Conservation (phyloP, 2,329 filamentous ascomycete species). For the Cytospora piceae region DNA sequence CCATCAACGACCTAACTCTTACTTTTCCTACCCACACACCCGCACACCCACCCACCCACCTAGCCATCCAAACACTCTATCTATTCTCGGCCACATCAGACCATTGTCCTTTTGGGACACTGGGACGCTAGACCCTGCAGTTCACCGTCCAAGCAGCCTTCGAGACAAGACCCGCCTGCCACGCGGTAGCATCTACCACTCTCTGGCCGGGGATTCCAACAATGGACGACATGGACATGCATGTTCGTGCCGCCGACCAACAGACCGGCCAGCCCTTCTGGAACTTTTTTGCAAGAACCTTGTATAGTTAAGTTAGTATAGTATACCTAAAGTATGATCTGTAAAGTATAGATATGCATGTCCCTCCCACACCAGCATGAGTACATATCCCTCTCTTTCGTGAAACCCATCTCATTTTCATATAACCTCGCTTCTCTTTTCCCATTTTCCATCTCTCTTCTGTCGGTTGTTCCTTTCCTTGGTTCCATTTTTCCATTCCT, state of each 20-base stretch:
- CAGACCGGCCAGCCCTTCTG: conserved; percentile 1
- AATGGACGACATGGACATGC: background rate
- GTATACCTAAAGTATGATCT: too few relatives aligned
- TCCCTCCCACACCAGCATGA: conserved; percentile 10
- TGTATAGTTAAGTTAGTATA: background rate
- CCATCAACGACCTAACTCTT: background rate
- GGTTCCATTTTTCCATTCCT: conserved; percentile 19
- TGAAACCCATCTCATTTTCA: conserved; percentile 25
- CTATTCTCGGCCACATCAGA: conserved; percentile 9
- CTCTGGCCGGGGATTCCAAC: background rate
- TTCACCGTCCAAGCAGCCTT: too few relatives aligned
- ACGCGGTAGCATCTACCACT: conserved; percentile 3
- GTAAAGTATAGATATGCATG: conserved; percentile 17
- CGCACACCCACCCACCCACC: background rate
- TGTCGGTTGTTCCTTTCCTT: conserved; percentile 26
- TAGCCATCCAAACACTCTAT: background rate
- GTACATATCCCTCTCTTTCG: background rate
- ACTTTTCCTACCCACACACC: background rate
- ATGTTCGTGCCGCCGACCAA: conserved; percentile 27
- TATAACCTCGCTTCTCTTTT: conserved; percentile 17
- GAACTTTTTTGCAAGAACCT: conserved; percentile 6
- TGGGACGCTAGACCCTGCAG: too few relatives aligned
- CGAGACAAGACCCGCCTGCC: conserved; percentile 1
- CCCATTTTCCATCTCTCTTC: conserved; percentile 20
- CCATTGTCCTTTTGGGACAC: background rate